These are phyloP conservation scores for Pochonia chlamydosporia DNA, from an alignment of 2,329 filamentous ascomycete species.

Conservation along the genomic window DNA sequence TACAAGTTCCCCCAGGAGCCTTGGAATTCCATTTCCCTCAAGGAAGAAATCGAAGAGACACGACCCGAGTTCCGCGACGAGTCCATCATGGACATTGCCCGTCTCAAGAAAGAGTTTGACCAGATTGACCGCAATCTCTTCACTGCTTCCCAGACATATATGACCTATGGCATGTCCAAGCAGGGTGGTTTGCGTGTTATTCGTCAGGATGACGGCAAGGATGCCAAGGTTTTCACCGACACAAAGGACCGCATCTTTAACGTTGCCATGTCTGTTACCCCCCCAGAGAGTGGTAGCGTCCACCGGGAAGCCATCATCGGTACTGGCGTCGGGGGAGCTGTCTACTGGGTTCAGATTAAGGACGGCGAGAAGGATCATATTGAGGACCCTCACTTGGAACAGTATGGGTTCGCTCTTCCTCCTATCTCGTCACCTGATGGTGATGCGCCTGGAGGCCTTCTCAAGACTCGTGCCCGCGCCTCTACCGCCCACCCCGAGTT, in stretches of 20 bases:
- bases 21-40: constrained; percentile 83
- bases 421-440: constrained; percentile 82
- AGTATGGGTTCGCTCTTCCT: constrained; percentile 82
- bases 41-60: constrained; percentile 47
- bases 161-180: constrained; percentile 91
- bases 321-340: constrained; percentile 88
- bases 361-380: constrained; percentile 74
- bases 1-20: constrained; percentile 97
- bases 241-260: constrained; percentile 94
- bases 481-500: constrained; percentile 87
- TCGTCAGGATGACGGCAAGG: constrained; percentile 85
- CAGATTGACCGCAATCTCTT: constrained; percentile 93
- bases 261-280: constrained; percentile 71
- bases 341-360: constrained; percentile 89
- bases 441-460: constrained; percentile 82
- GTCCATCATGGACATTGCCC: constrained; percentile 84
- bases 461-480: constrained; percentile 91
- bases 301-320: constrained; percentile 80
- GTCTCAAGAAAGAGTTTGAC: constrained; percentile 95
- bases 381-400: constrained; percentile 72
- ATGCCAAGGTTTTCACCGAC: constrained; percentile 86
- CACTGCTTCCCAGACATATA: constrained; percentile 83
- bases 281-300: constrained; percentile 46
- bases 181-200: constrained; percentile 90
- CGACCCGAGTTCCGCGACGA: constrained; percentile 68